Evolutionary conservation across 768 basidiomycete species (phyloP).

Genomic region (Boletus reticulatus): DNA sequence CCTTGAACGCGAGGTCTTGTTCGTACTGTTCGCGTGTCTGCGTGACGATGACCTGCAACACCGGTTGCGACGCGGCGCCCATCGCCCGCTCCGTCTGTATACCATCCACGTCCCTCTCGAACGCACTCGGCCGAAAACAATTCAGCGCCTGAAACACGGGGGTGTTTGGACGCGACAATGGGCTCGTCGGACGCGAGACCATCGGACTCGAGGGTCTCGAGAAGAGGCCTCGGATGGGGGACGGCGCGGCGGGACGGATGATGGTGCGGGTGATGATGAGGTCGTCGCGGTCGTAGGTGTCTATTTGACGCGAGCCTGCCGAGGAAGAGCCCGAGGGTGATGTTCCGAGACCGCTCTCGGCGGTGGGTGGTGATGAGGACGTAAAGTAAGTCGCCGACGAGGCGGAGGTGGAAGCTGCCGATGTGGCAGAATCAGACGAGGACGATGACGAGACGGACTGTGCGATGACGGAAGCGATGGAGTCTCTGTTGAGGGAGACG

Average conservation of each 20-base stretch:
- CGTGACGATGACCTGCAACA: slow-evolving; percentile 33
- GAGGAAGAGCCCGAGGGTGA: slow-evolving; percentile 8
- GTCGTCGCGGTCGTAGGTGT: slow-evolving; percentile 30
- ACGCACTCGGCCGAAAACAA: slow-evolving; percentile 33
- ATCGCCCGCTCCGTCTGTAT: slow-evolving; percentile 21
- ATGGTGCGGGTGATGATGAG: slow-evolving; percentile 36
- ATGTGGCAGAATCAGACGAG: slow-evolving; percentile 9
- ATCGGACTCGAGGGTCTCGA: slow-evolving; percentile 32
- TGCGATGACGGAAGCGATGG: slow-evolving; percentile 16
- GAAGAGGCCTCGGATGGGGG: slow-evolving; percentile 24
- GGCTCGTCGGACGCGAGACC: slow-evolving; percentile 26
- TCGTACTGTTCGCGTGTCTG: slow-evolving; percentile 34
- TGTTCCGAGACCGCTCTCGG: slow-evolving; percentile 6
- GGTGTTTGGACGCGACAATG: slow-evolving; percentile 22
- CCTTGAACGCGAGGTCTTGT: slow-evolving; percentile 33
- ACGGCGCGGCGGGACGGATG: slow-evolving; percentile 33
- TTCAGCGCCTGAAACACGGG: slow-evolving; percentile 28
- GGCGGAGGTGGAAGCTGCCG: slow-evolving; percentile 1
- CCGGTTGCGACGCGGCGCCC: slow-evolving; percentile 13
- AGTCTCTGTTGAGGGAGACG: slow-evolving; percentile 18
- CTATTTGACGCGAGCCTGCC: slow-evolving; percentile 17
- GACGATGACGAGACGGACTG: slow-evolving; percentile 12
- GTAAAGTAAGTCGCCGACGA: slow-evolving; percentile 24
- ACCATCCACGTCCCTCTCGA: slow-evolving; percentile 32
- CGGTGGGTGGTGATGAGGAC: slow-evolving; percentile 11